Evolutionary conservation across 2,329 filamentous ascomycete genomes (phyloP), one percentile per base, ranked within the genome.

Genomic region (Fusarium mundagurra): DNA sequence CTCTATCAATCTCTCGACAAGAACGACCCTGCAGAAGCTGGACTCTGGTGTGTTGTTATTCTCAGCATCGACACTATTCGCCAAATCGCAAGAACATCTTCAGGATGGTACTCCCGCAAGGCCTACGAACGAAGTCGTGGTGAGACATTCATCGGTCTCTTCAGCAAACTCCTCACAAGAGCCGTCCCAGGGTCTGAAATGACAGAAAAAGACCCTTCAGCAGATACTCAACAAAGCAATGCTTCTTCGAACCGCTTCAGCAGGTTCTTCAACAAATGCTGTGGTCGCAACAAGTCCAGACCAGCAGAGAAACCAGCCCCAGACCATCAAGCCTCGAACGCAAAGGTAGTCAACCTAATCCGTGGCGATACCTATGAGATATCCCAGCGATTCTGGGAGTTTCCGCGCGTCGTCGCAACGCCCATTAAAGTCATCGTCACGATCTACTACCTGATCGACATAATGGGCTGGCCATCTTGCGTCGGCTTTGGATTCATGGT

Each of bases 271-370:
- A 64, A 59, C 16, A 59, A 48, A 22, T 70, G 72, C 20, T 80
- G 73, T 12, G 70, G 77, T 5, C 48, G 71, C 6, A 54, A 67
- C 20, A 74, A 72, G 45, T 58, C 64, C 16, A 77, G 61, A 36
- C 7, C 51, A 8, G 14, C 55, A 3, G 14, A n/a, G 3, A 48
- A 47, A 6, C 33, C 58, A 8, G 20, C 45, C 0, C 62, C 90
- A 8, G 82, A 80, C 45, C 79, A 78, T 63, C 89, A 92, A 5
- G 94, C 95, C 0, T 94, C 93, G 0, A 96, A 95, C 83, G 95
- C 95, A 13, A 97, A 97, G 79, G 96, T 98, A 59, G 88, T 98
- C 69, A 98, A 97, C 77, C 83, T 98, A 5, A 93, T 97, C 86
- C 91, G 94, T 55, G 91, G 89, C 67, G 94, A 96, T 80, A 93